phyloP scores from a whole-genome alignment of 148 eudicot genomes.

The Hydrangea macrophylla region DNA sequence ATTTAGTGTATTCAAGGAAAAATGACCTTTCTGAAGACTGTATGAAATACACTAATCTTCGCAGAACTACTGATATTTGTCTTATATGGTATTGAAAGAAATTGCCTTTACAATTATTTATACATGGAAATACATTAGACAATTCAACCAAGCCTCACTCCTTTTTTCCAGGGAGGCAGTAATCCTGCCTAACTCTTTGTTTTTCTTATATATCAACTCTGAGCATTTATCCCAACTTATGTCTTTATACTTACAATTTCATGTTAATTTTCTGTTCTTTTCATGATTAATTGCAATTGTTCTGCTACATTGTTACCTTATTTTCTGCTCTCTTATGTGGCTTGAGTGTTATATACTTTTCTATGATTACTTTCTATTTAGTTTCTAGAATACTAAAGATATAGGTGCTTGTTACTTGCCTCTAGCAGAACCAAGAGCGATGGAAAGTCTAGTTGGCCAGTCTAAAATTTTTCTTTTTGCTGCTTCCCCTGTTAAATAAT shows the following conservation, averaged over 20 bases:
- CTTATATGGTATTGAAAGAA: background rate
- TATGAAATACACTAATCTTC: background rate
- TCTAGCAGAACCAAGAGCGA: constrained; percentile 59
- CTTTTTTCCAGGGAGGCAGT: background rate
- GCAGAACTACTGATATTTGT: background rate
- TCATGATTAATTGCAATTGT: background rate
- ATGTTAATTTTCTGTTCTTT: background rate
- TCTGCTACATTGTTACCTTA: background rate
- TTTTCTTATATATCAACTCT: background rate
- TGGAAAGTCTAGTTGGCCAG: constrained; percentile 58
- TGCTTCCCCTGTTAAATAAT: constrained; percentile 38
- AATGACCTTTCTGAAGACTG: background rate
- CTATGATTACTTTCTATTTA: constrained; percentile 1
- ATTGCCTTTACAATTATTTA: background rate
- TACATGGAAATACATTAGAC: background rate
- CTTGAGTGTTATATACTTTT: no score
- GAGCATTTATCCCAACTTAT: background rate
- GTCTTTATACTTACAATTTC: background rate
- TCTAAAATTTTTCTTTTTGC: constrained; percentile 40
- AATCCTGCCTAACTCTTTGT: background rate
- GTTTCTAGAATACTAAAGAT: background rate
- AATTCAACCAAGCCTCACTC: background rate
- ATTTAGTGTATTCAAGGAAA: background rate
- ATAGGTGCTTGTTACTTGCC: constrained; percentile 30
- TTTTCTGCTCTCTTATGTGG: background rate